phyloP scores from a whole-genome alignment of 352 stramenopile genomes.

The Pythium biforme region DNA sequence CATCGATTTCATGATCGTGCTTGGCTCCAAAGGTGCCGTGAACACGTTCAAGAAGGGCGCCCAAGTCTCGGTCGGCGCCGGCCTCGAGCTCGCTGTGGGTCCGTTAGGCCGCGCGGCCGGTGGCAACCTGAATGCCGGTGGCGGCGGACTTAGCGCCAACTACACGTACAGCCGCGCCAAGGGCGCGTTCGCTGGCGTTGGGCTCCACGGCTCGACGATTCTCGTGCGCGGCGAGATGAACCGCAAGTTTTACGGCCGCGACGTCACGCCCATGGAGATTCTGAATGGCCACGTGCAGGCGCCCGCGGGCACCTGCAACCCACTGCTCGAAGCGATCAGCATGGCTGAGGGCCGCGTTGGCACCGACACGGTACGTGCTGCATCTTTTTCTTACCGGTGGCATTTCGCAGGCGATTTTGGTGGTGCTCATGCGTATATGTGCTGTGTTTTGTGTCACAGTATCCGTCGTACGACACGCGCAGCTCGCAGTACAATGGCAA shows the following conservation, averaged over 20 bases:
- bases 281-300: conserved; percentile 70
- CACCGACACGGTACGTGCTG: conserved; percentile 18
- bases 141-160: conserved; percentile 75
- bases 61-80: conserved; percentile 77
- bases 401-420: background rate
- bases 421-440: background rate
- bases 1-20: conserved; percentile 88
- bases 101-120: conserved; percentile 67
- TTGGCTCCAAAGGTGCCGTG: conserved; percentile 68
- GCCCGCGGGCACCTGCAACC: conserved; percentile 23
- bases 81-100: conserved; percentile 72
- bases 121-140: conserved; percentile 75
- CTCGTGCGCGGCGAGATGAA: conserved; percentile 86
- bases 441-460: conserved; percentile 8
- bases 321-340: conserved; percentile 20
- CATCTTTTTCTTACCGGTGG: background rate
- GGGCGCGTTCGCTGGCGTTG: conserved; percentile 73
- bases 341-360: conserved; percentile 35
- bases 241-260: conserved; percentile 76
- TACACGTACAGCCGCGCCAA: conserved; percentile 88
- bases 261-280: conserved; percentile 81
- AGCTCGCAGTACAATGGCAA: conserved; percentile 19
- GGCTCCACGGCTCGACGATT: conserved; percentile 82
- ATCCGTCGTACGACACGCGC: conserved; percentile 25
- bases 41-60: conserved; percentile 85